Evolutionary conservation across 768 basidiomycete genomes (phyloP).

Genomic region (Plicaturopsis crispa): DNA sequence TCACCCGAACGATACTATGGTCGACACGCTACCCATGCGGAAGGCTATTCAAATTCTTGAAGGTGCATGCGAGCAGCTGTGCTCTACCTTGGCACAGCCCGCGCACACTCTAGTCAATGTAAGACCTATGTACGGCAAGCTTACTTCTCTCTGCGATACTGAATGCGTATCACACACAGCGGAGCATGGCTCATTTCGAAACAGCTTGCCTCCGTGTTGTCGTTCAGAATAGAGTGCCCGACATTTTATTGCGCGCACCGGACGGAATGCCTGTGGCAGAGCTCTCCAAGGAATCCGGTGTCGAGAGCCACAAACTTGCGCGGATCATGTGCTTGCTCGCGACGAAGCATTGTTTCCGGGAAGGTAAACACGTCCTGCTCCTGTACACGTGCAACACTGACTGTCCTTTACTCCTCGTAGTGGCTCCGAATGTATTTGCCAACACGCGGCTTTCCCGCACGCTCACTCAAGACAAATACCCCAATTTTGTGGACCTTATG

Average conservation of each 20-base stretch:
- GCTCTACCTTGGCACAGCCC: not conserved
- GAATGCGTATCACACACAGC: not conserved
- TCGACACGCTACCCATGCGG: not conserved
- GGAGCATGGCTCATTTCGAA: constrained; percentile 8
- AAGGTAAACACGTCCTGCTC: constrained; percentile 18
- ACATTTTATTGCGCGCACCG: constrained; percentile 25
- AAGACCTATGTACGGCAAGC: not conserved
- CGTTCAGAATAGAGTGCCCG: constrained; percentile 27
- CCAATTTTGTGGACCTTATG: not conserved
- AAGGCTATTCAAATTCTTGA: constrained; percentile 1
- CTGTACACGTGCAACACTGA: not conserved
- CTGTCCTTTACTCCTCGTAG: constrained; percentile 6
- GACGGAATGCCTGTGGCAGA: constrained; percentile 28
- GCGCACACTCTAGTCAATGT: constrained; percentile 3
- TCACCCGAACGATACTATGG: not conserved
- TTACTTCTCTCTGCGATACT: not conserved
- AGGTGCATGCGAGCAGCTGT: constrained; percentile 3
- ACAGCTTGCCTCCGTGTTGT: constrained; percentile 27
- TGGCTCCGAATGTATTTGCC: constrained; percentile 18
- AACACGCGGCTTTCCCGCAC: constrained; percentile 29
- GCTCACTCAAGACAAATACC: constrained; percentile 1
- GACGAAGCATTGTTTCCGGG: constrained; percentile 31
- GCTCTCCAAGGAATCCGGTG: constrained; percentile 19
- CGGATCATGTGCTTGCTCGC: constrained; percentile 32
- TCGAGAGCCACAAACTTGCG: constrained; percentile 28